Evolutionary conservation across 306 rosid species (phyloP).

Genomic region (Fragaria nilgerrensis): DNA sequence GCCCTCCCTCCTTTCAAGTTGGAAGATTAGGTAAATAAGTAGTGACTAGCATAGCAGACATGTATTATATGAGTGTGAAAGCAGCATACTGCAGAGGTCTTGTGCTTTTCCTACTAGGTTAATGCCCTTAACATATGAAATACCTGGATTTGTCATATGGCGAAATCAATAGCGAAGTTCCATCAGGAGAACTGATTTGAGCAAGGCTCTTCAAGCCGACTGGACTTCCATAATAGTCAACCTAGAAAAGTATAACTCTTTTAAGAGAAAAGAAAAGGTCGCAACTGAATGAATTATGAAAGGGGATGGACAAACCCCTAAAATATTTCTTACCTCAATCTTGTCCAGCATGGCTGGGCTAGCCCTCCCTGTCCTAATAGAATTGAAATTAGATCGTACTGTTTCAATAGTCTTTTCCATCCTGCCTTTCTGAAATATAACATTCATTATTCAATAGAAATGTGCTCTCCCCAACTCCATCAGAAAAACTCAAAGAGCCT

Average conservation of each 20-base stretch:
- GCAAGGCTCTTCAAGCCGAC: slow-evolving; percentile 94
- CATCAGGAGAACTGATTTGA: slow-evolving; percentile 92
- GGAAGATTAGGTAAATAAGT: neutral
- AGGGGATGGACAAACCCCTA: slow-evolving; percentile 5
- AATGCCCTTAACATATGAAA: slow-evolving; percentile 19
- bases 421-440: slow-evolving; percentile 56
- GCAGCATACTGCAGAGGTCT: slow-evolving; percentile 17
- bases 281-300: neutral
- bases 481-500: slow-evolving; percentile 1
- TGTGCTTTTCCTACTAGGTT: slow-evolving; percentile 7
- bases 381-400: slow-evolving; percentile 68
- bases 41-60: slow-evolving; percentile 2
- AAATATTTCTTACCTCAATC: slow-evolving; percentile 59
- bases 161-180: slow-evolving; percentile 74
- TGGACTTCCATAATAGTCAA: slow-evolving; percentile 92
- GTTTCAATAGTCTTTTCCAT: slow-evolving; percentile 87
- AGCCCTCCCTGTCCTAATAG: slow-evolving; percentile 89
- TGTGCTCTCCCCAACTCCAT: neutral
- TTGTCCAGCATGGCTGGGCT: slow-evolving; percentile 89
- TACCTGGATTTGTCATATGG: slow-evolving; percentile 98
- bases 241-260: slow-evolving; percentile 52
- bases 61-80: slow-evolving; percentile 4
- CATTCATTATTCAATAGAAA: neutral
- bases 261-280: neutral
- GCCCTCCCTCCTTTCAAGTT: neutral